A percentile compares a stretch with the other conserved stretches of the same genome.
phyloP scores from a whole-genome alignment of 2,329 filamentous ascomycete species.

The Ascochyta fabae region DNA sequence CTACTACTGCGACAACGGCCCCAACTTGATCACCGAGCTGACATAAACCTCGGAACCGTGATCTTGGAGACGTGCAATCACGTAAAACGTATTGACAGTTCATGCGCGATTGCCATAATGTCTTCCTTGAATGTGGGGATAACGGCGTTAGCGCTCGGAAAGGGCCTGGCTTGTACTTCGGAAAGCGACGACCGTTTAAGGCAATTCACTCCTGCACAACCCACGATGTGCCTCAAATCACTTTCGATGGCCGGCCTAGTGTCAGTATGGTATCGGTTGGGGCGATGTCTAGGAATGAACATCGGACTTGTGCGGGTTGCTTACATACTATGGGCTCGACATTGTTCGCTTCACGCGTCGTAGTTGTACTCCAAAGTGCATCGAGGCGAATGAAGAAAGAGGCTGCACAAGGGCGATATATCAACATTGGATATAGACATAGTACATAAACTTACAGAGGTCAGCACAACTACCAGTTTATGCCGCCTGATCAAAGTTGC shows the following conservation, averaged over 20 bases:
- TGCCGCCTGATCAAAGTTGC: conserved; percentile 51
- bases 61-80: background rate
- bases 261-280: background rate
- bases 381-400: background rate
- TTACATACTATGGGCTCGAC: no score
- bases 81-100: background rate
- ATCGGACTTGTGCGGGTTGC: background rate
- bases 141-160: conserved; percentile 3
- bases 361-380: no score
- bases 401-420: background rate
- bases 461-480: background rate
- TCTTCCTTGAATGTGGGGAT: background rate
- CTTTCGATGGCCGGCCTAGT: background rate
- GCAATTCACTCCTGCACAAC: background rate
- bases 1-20: background rate
- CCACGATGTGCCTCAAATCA: background rate
- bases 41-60: background rate
- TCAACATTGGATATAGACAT: conserved; percentile 4
- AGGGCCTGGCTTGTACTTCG: background rate
- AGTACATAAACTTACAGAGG: conserved; percentile 6
- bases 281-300: background rate
- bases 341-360: no score
- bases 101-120: background rate
- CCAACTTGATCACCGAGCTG: background rate
- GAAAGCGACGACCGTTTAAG: background rate